Evolutionary conservation across 2,329 filamentous ascomycete genomes (phyloP).

Genomic region (Dactylellina leptospora): DNA sequence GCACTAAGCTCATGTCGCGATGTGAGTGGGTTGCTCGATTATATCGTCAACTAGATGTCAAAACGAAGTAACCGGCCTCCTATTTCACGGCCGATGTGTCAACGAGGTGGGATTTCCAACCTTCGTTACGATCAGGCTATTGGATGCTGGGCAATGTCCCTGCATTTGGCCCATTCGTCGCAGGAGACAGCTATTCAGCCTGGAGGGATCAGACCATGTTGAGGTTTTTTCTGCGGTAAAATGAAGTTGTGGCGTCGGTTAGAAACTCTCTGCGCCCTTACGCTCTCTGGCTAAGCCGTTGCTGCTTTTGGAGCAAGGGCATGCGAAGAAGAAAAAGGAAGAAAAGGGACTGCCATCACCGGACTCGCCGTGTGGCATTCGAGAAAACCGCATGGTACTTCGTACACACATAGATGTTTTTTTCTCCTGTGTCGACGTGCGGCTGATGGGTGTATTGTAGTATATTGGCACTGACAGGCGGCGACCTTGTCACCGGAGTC

Average conservation of each 20-base stretch:
- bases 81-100: slow-evolving; percentile 8
- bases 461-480: slow-evolving; percentile 28
- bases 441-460: slow-evolving; percentile 18
- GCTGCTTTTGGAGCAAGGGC: slow-evolving; percentile 28
- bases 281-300: slow-evolving; percentile 11
- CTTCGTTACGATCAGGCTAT: slow-evolving; percentile 14
- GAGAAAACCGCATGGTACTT: no score
- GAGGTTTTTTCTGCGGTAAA: slow-evolving; percentile 39
- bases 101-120: slow-evolving; percentile 1
- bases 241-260: slow-evolving; percentile 43
- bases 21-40: neutral
- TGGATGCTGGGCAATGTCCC: slow-evolving; percentile 20
- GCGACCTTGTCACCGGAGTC: slow-evolving; percentile 32
- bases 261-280: slow-evolving; percentile 16
- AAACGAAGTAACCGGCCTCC: no score
- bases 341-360: no score
- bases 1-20: neutral
- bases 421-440: no score
- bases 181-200: slow-evolving; percentile 38
- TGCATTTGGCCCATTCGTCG: slow-evolving; percentile 9
- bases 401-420: no score
- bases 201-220: slow-evolving; percentile 45
- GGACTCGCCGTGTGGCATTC: no score
- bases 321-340: neutral
- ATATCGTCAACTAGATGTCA: no score